Conservation (phyloP, 1,284 basidiomycete species). For the Cryptococcus sp. region DNA sequence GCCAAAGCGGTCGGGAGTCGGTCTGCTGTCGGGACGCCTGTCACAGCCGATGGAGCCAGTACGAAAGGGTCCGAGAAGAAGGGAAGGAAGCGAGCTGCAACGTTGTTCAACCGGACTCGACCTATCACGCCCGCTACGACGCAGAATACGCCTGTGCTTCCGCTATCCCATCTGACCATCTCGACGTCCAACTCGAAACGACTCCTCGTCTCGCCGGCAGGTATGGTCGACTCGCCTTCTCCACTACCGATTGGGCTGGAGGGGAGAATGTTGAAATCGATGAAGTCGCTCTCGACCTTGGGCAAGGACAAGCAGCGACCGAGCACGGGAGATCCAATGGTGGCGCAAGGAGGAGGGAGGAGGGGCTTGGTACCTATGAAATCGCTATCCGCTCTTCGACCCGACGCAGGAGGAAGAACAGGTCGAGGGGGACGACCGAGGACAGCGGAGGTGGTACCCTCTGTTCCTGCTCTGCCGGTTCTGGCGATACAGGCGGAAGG, state of each 20-base stretch:
- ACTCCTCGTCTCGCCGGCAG: no score
- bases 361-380: no score
- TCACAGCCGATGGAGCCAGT: background rate
- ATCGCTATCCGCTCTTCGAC: no score
- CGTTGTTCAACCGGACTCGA: slow-evolving; percentile 14
- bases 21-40: background rate
- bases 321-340: background rate
- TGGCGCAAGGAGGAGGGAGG: background rate
- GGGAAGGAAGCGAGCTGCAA: slow-evolving; percentile 10
- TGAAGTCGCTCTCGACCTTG: slow-evolving; percentile 1
- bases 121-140: slow-evolving; percentile 20
- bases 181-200: no score
- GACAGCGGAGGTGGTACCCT: no score
- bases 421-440: no score
- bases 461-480: no score
- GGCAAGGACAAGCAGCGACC: background rate
- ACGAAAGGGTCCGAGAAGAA: slow-evolving; percentile 2
- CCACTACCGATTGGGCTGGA: background rate
- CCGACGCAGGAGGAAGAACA: no score
- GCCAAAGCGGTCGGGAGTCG: slow-evolving; percentile 7
- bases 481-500: no score
- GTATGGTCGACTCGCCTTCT: background rate
- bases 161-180: slow-evolving; percentile 3
- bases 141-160: slow-evolving; percentile 9
- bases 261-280: background rate